Conservation (phyloP, 108 stramenopile species). For the Cyclostephanos invisitatus region DNA sequence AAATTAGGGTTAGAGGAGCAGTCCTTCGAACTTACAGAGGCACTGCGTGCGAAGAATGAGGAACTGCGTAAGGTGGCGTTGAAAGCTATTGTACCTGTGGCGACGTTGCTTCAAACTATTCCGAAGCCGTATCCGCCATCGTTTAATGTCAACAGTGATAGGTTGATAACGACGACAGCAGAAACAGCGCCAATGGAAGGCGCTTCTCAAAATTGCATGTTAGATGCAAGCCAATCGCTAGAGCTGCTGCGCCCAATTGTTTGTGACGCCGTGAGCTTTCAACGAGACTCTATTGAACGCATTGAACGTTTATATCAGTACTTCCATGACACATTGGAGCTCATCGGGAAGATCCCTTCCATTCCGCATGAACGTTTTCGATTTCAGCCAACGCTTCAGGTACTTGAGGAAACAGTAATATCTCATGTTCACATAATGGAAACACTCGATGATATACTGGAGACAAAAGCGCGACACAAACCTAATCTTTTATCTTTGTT, state of each 20-base stretch:
- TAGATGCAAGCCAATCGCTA: conserved; percentile 10
- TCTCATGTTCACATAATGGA: conserved; percentile 14
- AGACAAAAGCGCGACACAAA: conserved; percentile 7
- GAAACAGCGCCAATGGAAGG: not conserved
- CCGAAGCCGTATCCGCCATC: not conserved
- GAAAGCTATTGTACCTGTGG: conserved; percentile 18
- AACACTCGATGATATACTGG: conserved; percentile 5
- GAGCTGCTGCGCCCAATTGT: conserved; percentile 18
- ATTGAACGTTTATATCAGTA: conserved; percentile 9
- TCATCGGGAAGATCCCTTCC: conserved; percentile 9
- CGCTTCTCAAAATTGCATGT: not conserved
- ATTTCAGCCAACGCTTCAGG: conserved; percentile 21
- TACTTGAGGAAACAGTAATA: conserved; percentile 21
- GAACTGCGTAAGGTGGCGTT: conserved; percentile 7
- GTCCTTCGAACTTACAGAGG: not conserved
- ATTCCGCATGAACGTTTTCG: conserved; percentile 7
- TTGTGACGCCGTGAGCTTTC: conserved; percentile 12
- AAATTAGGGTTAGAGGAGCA: not conserved
- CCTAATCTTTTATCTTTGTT: conserved; percentile 12
- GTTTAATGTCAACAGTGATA: not conserved
- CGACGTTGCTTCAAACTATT: not conserved
- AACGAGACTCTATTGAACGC: conserved; percentile 15
- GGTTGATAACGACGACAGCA: not conserved
- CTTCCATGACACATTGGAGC: not conserved
- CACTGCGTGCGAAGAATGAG: conserved; percentile 4